Conservation (phyloP, 2,329 filamentous ascomycete genomes). For the Dothistroma septosporum region DNA sequence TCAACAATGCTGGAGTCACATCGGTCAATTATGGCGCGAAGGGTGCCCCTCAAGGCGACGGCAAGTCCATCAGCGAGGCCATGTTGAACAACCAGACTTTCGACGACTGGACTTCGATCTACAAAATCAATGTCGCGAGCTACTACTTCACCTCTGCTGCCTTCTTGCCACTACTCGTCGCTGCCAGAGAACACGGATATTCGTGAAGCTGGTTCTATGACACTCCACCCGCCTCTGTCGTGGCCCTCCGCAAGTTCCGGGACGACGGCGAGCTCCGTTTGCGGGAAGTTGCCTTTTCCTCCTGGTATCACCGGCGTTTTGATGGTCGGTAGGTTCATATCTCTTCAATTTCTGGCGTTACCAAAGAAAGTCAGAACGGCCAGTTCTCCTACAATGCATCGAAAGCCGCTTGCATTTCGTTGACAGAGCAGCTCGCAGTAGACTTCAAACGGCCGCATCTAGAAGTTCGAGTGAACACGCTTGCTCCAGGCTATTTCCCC, state of each 20-base stretch:
- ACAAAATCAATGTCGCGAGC: constrained; percentile 45
- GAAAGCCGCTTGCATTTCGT: constrained; percentile 50
- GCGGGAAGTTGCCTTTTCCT: too few relatives aligned
- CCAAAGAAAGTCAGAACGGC: constrained; percentile 42
- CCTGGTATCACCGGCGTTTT: too few relatives aligned
- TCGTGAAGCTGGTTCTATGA: constrained; percentile 39
- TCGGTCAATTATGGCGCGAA: constrained; percentile 27
- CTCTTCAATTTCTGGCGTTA: constrained; percentile 42
- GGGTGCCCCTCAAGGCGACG: constrained; percentile 24
- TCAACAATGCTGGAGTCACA: constrained; percentile 33
- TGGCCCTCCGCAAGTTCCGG: too few relatives aligned
- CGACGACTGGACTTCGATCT: constrained; percentile 43
- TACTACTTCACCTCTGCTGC: constrained; percentile 45
- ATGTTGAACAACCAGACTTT: constrained; percentile 43
- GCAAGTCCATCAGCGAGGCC: constrained; percentile 56
- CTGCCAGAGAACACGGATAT: constrained; percentile 41
- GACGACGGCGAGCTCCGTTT: too few relatives aligned
- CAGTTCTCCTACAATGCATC: constrained; percentile 48
- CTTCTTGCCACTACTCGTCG: constrained; percentile 43
- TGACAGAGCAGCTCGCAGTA: constrained; percentile 53
- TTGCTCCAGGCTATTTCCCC: constrained; percentile 56
- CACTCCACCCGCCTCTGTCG: too few relatives aligned
- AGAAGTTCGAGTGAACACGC: constrained; percentile 54
- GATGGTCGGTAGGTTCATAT: too few relatives aligned
- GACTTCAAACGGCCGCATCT: constrained; percentile 49